These are phyloP conservation scores for Tetrastigma voinierianum DNA, from an alignment of 164 flowering plant species.

Conservation along the genomic window DNA sequence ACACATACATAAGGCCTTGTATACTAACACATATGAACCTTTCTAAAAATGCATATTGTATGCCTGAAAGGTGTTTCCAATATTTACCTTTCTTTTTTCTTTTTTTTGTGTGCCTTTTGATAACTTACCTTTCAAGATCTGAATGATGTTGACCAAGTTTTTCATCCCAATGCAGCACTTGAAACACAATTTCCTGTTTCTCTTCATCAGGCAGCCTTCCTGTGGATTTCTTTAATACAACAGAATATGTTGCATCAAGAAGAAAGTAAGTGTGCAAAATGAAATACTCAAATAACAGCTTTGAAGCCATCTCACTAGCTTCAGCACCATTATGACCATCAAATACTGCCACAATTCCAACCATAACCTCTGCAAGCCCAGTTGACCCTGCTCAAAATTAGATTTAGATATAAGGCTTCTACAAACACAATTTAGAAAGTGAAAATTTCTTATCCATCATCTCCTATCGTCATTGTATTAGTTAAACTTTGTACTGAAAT, in stretches of 20 bases:
- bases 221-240: conserved; percentile 39
- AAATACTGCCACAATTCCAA: conserved; percentile 84
- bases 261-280: conserved; percentile 79
- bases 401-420: background rate
- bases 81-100: too few relatives aligned
- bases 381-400: conserved; percentile 44
- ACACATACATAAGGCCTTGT: background rate
- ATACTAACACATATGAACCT: too few relatives aligned
- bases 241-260: conserved; percentile 76
- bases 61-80: too few relatives aligned
- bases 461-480: too few relatives aligned
- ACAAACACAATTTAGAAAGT: background rate
- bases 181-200: conserved; percentile 34
- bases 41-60: too few relatives aligned
- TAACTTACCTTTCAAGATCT: conserved; percentile 46
- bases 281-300: conserved; percentile 83
- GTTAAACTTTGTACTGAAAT: too few relatives aligned
- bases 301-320: conserved; percentile 97
- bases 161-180: conserved; percentile 35
- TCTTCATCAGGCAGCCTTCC: conserved; percentile 41
- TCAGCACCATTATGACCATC: conserved; percentile 99
- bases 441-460: too few relatives aligned
- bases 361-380: conserved; percentile 60
- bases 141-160: conserved; percentile 21
- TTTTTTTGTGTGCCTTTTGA: too few relatives aligned